These are phyloP conservation scores for Xylariomycetidae sp. DNA, from an alignment of 2,329 filamentous ascomycete genomes.

Conservation along the genomic window DNA sequence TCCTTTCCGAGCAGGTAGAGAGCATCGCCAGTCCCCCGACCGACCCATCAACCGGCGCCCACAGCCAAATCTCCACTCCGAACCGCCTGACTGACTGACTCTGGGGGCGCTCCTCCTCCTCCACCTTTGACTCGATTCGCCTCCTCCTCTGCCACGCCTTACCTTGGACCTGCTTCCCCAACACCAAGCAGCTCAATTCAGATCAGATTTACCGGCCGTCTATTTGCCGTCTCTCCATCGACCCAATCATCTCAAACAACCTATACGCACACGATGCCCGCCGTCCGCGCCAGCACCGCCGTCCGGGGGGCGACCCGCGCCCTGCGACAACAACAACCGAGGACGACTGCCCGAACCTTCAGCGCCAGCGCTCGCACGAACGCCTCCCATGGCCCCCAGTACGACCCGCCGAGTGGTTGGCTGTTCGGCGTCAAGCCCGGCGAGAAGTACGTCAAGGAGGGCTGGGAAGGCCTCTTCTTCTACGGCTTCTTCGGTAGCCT, in stretches of 20 bases:
- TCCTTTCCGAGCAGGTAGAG: too few species aligned
- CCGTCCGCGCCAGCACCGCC: slow-evolving; percentile 22
- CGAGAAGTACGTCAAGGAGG: slow-evolving; percentile 92
- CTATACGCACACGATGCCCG: slow-evolving; percentile 18
- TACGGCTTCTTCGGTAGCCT: slow-evolving; percentile 80
- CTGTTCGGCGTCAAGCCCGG: slow-evolving; percentile 91
- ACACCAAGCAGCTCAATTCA: too few species aligned
- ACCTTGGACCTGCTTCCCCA: too few species aligned
- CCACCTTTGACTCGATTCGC: neutral
- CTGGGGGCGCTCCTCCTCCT: neutral
- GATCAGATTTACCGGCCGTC: too few species aligned
- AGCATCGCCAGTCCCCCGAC: slow-evolving; percentile 1
- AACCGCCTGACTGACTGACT: neutral
- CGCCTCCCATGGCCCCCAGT: slow-evolving; percentile 64
- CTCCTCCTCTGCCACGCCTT: neutral
- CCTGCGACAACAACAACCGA: slow-evolving; percentile 14
- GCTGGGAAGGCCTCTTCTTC: slow-evolving; percentile 85
- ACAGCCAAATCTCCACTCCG: slow-evolving; percentile 4
- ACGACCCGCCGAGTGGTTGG: slow-evolving; percentile 87
- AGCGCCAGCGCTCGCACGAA: slow-evolving; percentile 37
- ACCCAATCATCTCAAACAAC: too few species aligned
- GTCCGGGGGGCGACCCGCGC: slow-evolving; percentile 24
- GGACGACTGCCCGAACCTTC: slow-evolving; percentile 31
- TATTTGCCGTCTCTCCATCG: too few species aligned
- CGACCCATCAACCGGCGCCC: neutral